phyloP scores from a whole-genome alignment of 2,329 filamentous ascomycete genomes.

The Alternaria solani region DNA sequence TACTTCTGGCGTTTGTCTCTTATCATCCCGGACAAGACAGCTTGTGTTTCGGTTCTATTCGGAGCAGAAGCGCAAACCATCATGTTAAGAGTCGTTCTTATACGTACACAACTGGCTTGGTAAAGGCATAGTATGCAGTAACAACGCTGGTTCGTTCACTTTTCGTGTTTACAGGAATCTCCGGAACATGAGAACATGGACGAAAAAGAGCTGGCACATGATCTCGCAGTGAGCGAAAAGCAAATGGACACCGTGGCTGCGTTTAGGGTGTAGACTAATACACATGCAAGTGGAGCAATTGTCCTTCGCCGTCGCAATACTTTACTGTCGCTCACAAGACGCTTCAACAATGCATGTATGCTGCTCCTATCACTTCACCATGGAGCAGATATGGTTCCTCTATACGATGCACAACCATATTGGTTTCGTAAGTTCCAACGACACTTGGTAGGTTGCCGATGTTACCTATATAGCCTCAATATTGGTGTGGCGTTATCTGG shows the following conservation, averaged over 20 bases:
- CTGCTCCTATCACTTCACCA: neutral
- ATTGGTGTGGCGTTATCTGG: no score
- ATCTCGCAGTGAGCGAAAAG: no score
- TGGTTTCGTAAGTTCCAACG: neutral
- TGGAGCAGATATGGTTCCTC: neutral
- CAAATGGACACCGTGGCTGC: no score
- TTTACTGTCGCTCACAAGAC: neutral
- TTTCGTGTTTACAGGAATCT: neutral
- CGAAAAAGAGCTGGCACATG: neutral
- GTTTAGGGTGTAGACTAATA: accelerated
- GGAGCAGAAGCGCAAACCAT: neutral
- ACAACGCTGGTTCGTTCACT: neutral
- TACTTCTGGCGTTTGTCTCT: neutral
- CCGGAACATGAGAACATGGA: neutral
- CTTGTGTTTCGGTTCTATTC: neutral
- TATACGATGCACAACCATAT: neutral
- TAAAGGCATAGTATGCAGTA: neutral
- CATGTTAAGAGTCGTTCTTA: neutral
- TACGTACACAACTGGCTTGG: neutral
- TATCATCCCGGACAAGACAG: neutral
- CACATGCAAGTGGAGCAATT: neutral
- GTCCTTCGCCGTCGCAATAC: neutral
- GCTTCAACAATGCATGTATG: neutral
- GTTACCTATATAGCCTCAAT: neutral
- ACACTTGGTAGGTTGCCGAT: neutral